Conservation (phyloP, 1,139 yeast species). For the Diutina neorugosa region DNA sequence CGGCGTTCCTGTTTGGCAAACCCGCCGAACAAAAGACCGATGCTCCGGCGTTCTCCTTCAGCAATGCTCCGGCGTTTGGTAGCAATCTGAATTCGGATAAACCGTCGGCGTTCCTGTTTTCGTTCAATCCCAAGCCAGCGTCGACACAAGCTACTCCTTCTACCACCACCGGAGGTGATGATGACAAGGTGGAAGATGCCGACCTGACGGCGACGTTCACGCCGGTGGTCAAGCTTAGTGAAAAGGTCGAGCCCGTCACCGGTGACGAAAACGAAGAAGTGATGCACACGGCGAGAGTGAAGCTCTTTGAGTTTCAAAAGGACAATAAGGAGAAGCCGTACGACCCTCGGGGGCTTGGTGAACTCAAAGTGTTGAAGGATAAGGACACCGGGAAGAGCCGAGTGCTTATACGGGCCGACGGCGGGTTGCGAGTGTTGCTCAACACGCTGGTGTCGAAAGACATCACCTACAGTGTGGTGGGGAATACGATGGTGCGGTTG, state of each 20-base stretch:
- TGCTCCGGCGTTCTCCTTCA: background rate
- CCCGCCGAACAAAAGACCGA: slow-evolving; percentile 3
- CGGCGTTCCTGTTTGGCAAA: background rate
- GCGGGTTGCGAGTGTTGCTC: slow-evolving; percentile 69
- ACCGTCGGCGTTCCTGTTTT: slow-evolving; percentile 13
- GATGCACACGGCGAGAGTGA: slow-evolving; percentile 56
- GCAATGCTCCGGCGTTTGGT: background rate
- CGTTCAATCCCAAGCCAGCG: slow-evolving; percentile 9
- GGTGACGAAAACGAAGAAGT: slow-evolving; percentile 81
- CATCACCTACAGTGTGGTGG: slow-evolving; percentile 43
- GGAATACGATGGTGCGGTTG: slow-evolving; percentile 46
- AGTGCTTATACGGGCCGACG: slow-evolving; percentile 76
- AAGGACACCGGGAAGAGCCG: slow-evolving; percentile 51
- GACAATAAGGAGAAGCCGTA: slow-evolving; percentile 39
- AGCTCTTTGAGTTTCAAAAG: slow-evolving; percentile 51
- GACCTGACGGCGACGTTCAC: slow-evolving; percentile 1
- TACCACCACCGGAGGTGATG: slow-evolving; percentile 16
- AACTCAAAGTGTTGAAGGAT: slow-evolving; percentile 57
- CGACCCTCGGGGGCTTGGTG: slow-evolving; percentile 67
- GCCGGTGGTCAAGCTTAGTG: background rate
- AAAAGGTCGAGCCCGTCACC: slow-evolving; percentile 19
- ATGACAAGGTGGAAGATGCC: background rate
- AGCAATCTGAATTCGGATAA: background rate
- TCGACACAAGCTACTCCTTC: background rate
- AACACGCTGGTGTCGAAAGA: slow-evolving; percentile 46